A percentile compares a stretch with the other conserved stretches of the same genome.
phyloP scores from a whole-genome alignment of 768 basidiomycete genomes.

The Phaeotremella fagi region DNA sequence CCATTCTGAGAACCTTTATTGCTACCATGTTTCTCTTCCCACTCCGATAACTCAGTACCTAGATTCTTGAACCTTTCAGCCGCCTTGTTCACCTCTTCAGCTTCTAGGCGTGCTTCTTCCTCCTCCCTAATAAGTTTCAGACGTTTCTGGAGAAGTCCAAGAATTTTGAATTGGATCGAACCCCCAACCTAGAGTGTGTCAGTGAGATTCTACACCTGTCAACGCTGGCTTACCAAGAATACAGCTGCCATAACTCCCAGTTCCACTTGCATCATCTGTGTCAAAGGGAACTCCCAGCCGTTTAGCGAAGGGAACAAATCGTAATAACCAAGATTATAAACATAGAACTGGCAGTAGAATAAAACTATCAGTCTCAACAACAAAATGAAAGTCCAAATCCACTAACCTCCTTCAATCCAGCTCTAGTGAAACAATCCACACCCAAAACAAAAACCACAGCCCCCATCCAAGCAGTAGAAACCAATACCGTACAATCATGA shows the following conservation, averaged over 20 bases:
- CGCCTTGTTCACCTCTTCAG: constrained; percentile 69
- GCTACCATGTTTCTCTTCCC: constrained; percentile 85
- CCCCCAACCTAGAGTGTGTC: constrained; percentile 72
- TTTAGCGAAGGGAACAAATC: constrained; percentile 72
- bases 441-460: constrained; percentile 86
- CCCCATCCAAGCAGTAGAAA: constrained; percentile 78
- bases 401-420: constrained; percentile 83
- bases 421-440: constrained; percentile 87
- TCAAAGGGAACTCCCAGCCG: constrained; percentile 67
- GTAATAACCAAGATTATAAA: constrained; percentile 88
- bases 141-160: constrained; percentile 65
- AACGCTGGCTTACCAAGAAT: constrained; percentile 57
- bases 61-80: constrained; percentile 64
- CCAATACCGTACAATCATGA: constrained; percentile 79
- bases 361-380: neutral
- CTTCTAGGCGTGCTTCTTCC: constrained; percentile 67
- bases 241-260: constrained; percentile 80
- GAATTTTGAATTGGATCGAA: constrained; percentile 82
- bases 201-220: no score
- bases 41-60: constrained; percentile 67
- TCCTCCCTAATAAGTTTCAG: constrained; percentile 67
- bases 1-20: constrained; percentile 37
- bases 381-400: neutral
- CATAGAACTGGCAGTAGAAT: constrained; percentile 64
- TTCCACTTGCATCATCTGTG: constrained; percentile 89